Base-by-base conservation (phyloP, 352 stramenopile species). In the Phytopythium helicoides region DNA sequence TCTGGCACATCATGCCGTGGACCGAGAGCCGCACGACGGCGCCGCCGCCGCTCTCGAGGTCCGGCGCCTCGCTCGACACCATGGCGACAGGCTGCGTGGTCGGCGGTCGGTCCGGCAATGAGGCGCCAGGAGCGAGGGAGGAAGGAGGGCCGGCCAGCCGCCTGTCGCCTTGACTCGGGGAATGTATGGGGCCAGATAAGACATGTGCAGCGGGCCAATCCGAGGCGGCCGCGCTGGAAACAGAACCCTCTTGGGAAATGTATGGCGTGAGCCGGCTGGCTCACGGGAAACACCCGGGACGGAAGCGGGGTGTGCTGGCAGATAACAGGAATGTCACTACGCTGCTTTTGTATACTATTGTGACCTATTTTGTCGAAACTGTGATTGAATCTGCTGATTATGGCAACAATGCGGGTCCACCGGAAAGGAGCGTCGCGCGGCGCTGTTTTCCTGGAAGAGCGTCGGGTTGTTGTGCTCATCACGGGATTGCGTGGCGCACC, bases 1-100 rank as follows among this genome's bases (percentile, higher is more conserved):
- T 98, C 79, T 97, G 93, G 53, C 89, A 97, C 70, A 95, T 97
- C 81, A 97, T 97, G 47, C 92, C 91, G 53, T 98, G 95, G 36
- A 98, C 81, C 36, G 64, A 67, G 19, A 96, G 84, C 48, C 86
- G 59, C 38, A 81, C 71, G 33, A 78, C 64, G 26, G 37, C 50
- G 33, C 47, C 38, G 40, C 50, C 38, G 18, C 50, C 50, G 39
- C 40, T 25, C 38, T 49, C 50, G 23, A 47, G 38, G 39, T 56
- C 38, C n/a, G 38, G 21, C 62, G 47, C 50, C 60, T 37, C 23
- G 52, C 22, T 25, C 26, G 22, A 44, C 34, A 37, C 57, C 35
- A 62, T 51, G 39, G 39, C 38, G 26, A 11, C 47, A 18, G 31
- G 15, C 6, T 15, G 15, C 18, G 47, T 38, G 46, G 22, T 31